Base-by-base conservation (phyloP, 257 asterid species). In the Galeopsis tetrahit region DNA sequence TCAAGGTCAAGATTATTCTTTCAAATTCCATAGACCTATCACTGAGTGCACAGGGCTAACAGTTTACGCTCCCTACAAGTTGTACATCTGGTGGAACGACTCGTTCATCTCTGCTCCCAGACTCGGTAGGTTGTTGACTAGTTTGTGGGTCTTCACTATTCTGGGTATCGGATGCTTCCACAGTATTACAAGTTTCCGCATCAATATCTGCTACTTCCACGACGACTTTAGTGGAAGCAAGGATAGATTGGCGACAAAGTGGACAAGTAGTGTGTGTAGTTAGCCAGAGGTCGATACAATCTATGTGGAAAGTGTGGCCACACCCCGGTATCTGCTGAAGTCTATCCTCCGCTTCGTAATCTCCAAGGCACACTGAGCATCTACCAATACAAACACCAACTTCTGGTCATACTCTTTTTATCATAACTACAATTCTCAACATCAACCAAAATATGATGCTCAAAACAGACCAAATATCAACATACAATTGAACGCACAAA, bases 241-340 rank as follows among this genome's bases (percentile, higher is more conserved):
- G 85, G 56, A 89, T 86, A 71, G 90, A 92, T 40, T 79, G 91
- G 72, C 97, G 95, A 82, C 97, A 92, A 34, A 92, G 93, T 28
- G 97, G 97, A 52, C 97, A 92, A 4, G 96, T 89, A 3, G 91
- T 82, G 51, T 84, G 96, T 2, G 86, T 72, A 21, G 96, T 77
- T 48, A 92, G 85, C 97, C 97, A 91, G 66, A 73, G 87, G 77
- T 89, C 93, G 7, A 91, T 91, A 87, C 97, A 91, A 3, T 85
- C 83, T 88, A 86, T 84, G 83, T 91, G 97, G 79, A 91, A 91
- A 6, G 91, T 86, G 79, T 91, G 97, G 46, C 89, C 92, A 57
- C 96, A 91, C 1, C 74, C 85, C 9, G 97, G 97, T 81, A 91
- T 87, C 80, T 86, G 96, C 75, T 91, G 97, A 14, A 91, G 93